Base-by-base conservation (phyloP, 2,329 filamentous ascomycete species). In the Scytalidium lignicola region DNA sequence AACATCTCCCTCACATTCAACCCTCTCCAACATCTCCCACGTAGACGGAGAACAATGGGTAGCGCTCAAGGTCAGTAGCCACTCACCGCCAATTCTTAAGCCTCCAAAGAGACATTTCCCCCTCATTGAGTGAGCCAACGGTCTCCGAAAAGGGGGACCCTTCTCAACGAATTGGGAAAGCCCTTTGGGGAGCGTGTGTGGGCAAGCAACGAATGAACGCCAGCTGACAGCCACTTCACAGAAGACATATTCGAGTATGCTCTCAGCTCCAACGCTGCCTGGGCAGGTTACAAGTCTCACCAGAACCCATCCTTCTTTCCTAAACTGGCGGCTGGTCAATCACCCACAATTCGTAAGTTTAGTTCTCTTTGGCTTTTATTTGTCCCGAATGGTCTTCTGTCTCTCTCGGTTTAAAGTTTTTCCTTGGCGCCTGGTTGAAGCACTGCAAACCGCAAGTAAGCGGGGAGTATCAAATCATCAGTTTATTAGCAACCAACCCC, bases 301-400 rank as follows among this genome's bases (percentile, higher is more conserved):
- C 74, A 82, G 59, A 81, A 90, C 55, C 86, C 88, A 1, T 73
- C 80, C 15, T 84, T 89, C 70, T 90, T 92, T 70, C 71, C 78
- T 43, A 80, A 75, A 51, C 75, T 88, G 45, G 80, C 84, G 22
- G 72, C 74, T 52, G 85, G 85, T 55, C 88, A 92, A 67, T 69
- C 76, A 1, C 83, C 83, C 9, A 70, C 76, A 52, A 82, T 85
- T 54, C 75, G 76, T 80, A 66, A 62, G 74, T 70, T 26, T 26
- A 6, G 23, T 26, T 26, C 10, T 5, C 23, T 26, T 26, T 10
- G 5, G 23, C 23, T 26, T 10, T 10, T 26, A 26, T 5, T 26
- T 26, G 23, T 26, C 10, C 6, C 23, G n/a, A n/a, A 7, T 28
- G 26, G 46, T 39, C 39, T 43, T 47, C 37, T 47, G n/a, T 47